Base-by-base conservation (phyloP, 495 filamentous ascomycete species). In the Bathelium albidoporum region DNA sequence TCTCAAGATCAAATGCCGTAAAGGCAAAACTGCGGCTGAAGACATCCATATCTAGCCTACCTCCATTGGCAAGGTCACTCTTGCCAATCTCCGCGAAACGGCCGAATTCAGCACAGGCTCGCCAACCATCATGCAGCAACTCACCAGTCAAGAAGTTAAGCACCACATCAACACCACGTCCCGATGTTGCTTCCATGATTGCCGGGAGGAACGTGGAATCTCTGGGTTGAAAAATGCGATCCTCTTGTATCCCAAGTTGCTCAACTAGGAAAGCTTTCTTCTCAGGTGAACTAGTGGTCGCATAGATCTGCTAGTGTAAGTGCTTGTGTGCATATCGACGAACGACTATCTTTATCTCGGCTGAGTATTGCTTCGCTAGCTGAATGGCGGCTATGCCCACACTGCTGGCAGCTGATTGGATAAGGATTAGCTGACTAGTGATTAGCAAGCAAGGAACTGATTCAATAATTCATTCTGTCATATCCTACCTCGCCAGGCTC, bases 21-120 rank as follows among this genome's bases (percentile, higher is more conserved):
- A 75, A 78, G 41, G 69, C 71, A 10, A 74, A 59, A 53, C 52
- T 63, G 11, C 39, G 36, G n/a, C 12, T 9, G 43, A 71, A 72
- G 14, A 45, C 20, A 2, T n/a, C 26, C 63, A 72, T 70, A 11
- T 59, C 53, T 7, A 70, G 44, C 7, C 36, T 5, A 16, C 36
- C 36, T 7, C 36, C 36, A 41, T 41, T 16, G 11, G 29, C 39
- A 1, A 59, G 68, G 52, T 77, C 77, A 18, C 63, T 24, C 52
- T 74, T 72, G 10, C 76, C 76, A 29, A 80, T 78, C 49, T 80
- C 72, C 11, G 82, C 64, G 45, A 81, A 82, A 9, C 67, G 68
- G 0, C 80, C 79, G 59, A 78, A 80, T 11, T 75, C 72, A 22
- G 43, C 49, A 16, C 64, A 16, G 20, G 32, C 44, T 11, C 12